Evolutionary conservation across 495 filamentous ascomycete species (phyloP), one percentile per base, ranked within the genome.

Genomic region (Podospora bellae-mahoneyi): DNA sequence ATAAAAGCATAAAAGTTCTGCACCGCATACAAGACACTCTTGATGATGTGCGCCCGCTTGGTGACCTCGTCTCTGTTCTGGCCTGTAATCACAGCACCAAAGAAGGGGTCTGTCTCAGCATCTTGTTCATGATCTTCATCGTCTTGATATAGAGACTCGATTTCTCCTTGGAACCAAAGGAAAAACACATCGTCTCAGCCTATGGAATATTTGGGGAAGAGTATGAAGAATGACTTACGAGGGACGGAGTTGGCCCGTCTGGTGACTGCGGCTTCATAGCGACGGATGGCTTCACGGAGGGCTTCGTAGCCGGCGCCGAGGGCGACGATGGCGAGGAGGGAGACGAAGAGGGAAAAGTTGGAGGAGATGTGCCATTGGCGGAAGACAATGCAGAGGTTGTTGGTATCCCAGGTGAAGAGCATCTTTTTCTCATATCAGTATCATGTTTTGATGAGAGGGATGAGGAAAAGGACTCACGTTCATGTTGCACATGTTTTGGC

Each of bases 1-100:
- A 99, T 98, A 73, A 99, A 97, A 61, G 93, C 94, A 80, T 99
- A 99, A 75, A 97, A 99, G 65, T 94, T 94, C 84, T 99, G 95
- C 48, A 93, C 80, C 27, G 89, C 95, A 80, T 99, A 99, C 69
- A 99, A 81, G 20, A 86, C 78, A 39, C 91, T 90, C 83, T 96
- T 91, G 72, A 91, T 81, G 66, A 92, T 73, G 78, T 90, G 92
- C n/a, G 87, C 89, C 66, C 81, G 85, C 74, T 77, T 77, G 68
- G 76, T 89, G 84, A 88, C 84, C 82, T 78, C 72, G 60, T 72
- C 69, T 62, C 76, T 75, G 76, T 80, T 86, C 70, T 85, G 84
- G 72, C 86, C 86, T 87, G 82, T 71, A 71, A 73, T 75, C 44
- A 64, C 65, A 55, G 66, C 19, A 19, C 26, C 54, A 66, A 84